Conservation (phyloP, 805 yeast species). For the Barnettozyma vustinii region DNA sequence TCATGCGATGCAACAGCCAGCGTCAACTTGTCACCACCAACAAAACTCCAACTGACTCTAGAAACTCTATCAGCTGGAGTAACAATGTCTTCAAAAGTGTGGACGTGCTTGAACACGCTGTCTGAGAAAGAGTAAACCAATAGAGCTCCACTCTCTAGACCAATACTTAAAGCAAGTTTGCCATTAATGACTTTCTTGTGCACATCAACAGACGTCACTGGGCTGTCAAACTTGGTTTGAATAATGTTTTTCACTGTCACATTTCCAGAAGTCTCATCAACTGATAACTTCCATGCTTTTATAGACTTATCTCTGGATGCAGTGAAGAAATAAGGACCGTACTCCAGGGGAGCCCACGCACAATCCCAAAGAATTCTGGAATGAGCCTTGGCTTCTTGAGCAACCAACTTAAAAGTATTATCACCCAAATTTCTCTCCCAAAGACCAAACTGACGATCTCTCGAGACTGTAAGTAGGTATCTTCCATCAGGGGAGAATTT, state of each 20-base stretch:
- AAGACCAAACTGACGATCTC: conserved; percentile 81
- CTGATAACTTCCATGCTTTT: conserved; percentile 58
- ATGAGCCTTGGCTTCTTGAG: conserved; percentile 67
- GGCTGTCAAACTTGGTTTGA: conserved; percentile 41
- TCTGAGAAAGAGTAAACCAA: conserved; percentile 35
- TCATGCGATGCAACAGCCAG: conserved; percentile 67
- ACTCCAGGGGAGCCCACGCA: conserved; percentile 65
- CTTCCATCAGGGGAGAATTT: conserved; percentile 66
- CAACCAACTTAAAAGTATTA: conserved; percentile 35
- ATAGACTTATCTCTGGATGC: conserved; percentile 82
- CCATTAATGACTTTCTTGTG: conserved; percentile 27
- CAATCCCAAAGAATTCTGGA: conserved; percentile 93
- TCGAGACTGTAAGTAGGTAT: conserved; percentile 69
- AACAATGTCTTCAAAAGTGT: conserved; percentile 31
- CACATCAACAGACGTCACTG: conserved; percentile 67
- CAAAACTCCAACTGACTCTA: conserved; percentile 51
- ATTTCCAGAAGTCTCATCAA: conserved; percentile 21
- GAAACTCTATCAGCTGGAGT: conserved; percentile 61
- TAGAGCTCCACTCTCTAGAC: conserved; percentile 66
- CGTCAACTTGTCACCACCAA: conserved; percentile 23
- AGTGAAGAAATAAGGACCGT: conserved; percentile 58
- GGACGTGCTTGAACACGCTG: conserved; percentile 26
- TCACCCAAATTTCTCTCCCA: conserved; percentile 48
- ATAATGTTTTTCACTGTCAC: conserved; percentile 30
- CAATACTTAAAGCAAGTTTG: conserved; percentile 47